phyloP scores from a whole-genome alignment of 148 eudicot genomes.

The Chenopodium quinoa region DNA sequence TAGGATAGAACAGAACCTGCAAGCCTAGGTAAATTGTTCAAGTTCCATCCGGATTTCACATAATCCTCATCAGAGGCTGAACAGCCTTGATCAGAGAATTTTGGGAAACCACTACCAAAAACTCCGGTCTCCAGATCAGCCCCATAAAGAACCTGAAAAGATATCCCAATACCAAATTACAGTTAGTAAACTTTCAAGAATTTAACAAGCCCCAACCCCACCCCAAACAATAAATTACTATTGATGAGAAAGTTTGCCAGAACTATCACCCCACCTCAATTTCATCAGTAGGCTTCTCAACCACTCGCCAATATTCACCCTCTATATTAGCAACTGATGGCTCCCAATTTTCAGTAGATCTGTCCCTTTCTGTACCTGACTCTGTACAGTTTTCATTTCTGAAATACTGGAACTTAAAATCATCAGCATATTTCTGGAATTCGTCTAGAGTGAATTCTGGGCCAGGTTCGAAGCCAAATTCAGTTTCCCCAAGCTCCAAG shows the following conservation, averaged over 20 bases:
- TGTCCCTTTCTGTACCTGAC: slow-evolving; percentile 26
- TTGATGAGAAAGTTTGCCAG: background rate
- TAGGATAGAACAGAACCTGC: slow-evolving; percentile 89
- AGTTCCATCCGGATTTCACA: slow-evolving; percentile 87
- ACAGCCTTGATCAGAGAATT: slow-evolving; percentile 41
- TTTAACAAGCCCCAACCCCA: background rate
- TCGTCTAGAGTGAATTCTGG: slow-evolving; percentile 80
- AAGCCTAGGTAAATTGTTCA: slow-evolving; percentile 96
- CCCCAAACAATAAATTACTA: background rate
- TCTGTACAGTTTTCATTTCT: slow-evolving; percentile 37
- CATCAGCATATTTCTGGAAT: slow-evolving; percentile 81
- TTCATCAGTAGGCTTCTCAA: slow-evolving; percentile 94
- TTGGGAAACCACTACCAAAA: slow-evolving; percentile 96
- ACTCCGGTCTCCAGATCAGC: slow-evolving; percentile 95
- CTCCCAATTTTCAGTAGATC: slow-evolving; percentile 43
- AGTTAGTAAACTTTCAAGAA: background rate
- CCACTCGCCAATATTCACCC: slow-evolving; percentile 99
- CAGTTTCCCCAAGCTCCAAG: slow-evolving; percentile 29
- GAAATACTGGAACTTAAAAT: slow-evolving; percentile 77
- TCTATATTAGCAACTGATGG: slow-evolving; percentile 79
- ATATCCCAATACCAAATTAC: slow-evolving; percentile 16
- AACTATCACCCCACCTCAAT: slow-evolving; percentile 64
- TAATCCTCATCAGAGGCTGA: slow-evolving; percentile 53
- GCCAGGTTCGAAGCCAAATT: slow-evolving; percentile 95
- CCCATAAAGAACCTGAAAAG: slow-evolving; percentile 85